Percentiles rank a stretch among this genome's conserved stretches.
Conservation (phyloP, 306 rosid species). For the Ziziphus jujuba region DNA sequence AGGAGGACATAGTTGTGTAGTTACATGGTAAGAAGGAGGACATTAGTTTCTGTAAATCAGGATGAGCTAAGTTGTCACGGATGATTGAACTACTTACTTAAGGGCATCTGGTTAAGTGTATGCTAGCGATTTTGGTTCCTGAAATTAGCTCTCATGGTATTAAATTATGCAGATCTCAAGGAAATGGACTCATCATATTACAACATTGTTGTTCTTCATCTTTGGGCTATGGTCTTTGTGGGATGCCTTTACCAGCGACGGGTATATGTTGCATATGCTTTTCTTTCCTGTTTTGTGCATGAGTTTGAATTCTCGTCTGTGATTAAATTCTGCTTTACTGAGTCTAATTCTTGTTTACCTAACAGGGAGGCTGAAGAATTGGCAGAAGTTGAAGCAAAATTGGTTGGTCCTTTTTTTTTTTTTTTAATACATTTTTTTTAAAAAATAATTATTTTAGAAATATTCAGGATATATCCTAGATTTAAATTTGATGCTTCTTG, state of each 20-base stretch:
- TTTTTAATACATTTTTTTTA: neutral
- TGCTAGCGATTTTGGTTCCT: slow-evolving; percentile 8
- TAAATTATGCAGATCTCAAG: slow-evolving; percentile 68
- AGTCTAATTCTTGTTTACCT: slow-evolving; percentile 28
- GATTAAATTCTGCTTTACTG: slow-evolving; percentile 1
- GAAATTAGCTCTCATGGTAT: slow-evolving; percentile 12
- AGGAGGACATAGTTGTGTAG: too few species aligned
- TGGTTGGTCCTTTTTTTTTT: slow-evolving; percentile 46
- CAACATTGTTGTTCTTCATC: slow-evolving; percentile 79
- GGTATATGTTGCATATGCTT: slow-evolving; percentile 41
- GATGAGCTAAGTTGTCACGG: neutral
- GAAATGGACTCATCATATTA: slow-evolving; percentile 77
- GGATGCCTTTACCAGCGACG: slow-evolving; percentile 70
- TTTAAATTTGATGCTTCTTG: slow-evolving; percentile 24
- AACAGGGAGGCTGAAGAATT: slow-evolving; percentile 78
- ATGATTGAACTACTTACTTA: neutral
- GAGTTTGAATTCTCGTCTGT: slow-evolving; percentile 6
- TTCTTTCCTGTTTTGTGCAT: slow-evolving; percentile 19
- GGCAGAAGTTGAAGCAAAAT: slow-evolving; percentile 92
- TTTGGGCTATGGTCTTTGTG: slow-evolving; percentile 90
- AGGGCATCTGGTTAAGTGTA: neutral
- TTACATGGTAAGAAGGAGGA: too few species aligned
- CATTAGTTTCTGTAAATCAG: neutral
- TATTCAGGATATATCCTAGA: slow-evolving; percentile 8
- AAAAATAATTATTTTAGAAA: neutral